Evolutionary conservation across 129 eudicot species (phyloP), one percentile per base, ranked within the genome.

Genomic region (Artemisia tridentata): DNA sequence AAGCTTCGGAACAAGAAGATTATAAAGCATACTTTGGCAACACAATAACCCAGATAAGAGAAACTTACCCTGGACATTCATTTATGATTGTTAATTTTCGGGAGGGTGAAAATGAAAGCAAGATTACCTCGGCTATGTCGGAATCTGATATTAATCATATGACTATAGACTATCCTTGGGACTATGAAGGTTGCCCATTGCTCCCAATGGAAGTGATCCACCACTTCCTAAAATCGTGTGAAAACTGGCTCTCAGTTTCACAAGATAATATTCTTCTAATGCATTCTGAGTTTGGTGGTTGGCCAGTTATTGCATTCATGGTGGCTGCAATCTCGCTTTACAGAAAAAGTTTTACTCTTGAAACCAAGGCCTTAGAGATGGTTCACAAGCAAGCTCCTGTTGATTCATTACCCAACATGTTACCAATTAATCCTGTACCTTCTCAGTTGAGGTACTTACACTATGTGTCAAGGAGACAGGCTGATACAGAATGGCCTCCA

Each of bases 281-380:
- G 93, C 88, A 90, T 73, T 90, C 93, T 47, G 96, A 86, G 61
- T 78, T 82, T 48, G 96, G 96, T 73, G 91, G 88, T 76, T 90
- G 93, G 96, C 88, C 96, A 18, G 93, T 90, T 84, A 72, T 90
- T 79, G 96, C 93, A 23, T 86, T 90, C 84, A 90, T 90, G 93
- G 80, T 87, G 55, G 93, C 96, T 68, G 93, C 93, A 13, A 79
- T 90, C 52, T 48, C 84, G 65, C 83, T 90, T 58, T 90, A 90
- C 60, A 79, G 91, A 76, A 86, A 83, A 52, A 77, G 77, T n/a
- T 87, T 69, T 71, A 80, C 78, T n/a, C 81, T 80, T 65, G 96
- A 85, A 80, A 79, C 72, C 45, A 90, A 83, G 81, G 86, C 95
- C 51, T 62, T 87, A 74, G 96, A 90, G 54, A 87, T 81, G 88